Percentiles rank a stretch among this genome's conserved stretches.
phyloP scores from a whole-genome alignment of 2,329 filamentous ascomycete species.

The Colletotrichum coccodes region DNA sequence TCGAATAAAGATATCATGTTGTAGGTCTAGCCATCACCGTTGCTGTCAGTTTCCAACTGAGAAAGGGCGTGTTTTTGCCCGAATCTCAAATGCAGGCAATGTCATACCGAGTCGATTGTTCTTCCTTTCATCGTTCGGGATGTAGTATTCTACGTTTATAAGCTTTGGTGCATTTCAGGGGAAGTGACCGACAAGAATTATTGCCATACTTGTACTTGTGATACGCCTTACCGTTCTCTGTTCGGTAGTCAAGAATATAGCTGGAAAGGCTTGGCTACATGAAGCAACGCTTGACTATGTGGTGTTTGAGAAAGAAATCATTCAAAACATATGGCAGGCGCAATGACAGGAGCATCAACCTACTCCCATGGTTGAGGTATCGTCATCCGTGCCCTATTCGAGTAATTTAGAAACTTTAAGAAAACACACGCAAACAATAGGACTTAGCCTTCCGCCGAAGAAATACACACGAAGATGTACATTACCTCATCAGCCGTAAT shows the following conservation, averaged over 20 bases:
- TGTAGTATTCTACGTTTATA: background rate
- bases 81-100: no score
- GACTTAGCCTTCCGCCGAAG: no score
- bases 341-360: background rate
- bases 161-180: no score
- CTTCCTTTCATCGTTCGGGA: conserved; percentile 17
- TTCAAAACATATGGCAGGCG: background rate
- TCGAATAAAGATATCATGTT: conserved; percentile 45
- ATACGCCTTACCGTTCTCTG: conserved; percentile 10
- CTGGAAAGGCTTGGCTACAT: conserved; percentile 43
- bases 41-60: background rate
- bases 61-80: no score
- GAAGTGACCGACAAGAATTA: background rate
- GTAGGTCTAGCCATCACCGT: conserved; percentile 38
- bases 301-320: background rate
- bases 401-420: no score
- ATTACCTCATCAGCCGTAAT: background rate
- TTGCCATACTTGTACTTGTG: conserved; percentile 34
- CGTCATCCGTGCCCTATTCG: background rate
- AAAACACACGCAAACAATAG: no score
- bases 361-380: no score
- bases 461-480: no score
- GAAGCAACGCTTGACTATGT: background rate
- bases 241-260: conserved; percentile 36
- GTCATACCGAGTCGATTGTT: conserved; percentile 12